These are phyloP conservation scores for Crithidia brevicula DNA, from an alignment of 208 protist species.

Conservation along the genomic window DNA sequence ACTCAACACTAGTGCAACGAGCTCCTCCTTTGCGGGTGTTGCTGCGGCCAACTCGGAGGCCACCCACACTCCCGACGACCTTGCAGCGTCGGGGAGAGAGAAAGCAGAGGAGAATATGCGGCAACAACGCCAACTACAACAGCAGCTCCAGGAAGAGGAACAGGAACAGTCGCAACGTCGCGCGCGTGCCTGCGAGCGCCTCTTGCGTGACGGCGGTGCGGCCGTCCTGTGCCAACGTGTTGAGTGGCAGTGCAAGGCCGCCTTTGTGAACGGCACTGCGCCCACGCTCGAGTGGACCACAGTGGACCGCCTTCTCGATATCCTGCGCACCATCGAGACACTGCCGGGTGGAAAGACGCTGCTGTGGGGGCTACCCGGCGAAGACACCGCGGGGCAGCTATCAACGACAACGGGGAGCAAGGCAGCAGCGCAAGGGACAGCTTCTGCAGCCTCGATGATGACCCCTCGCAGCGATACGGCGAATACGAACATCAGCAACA, in stretches of 20 bases:
- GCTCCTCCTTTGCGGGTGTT: too few species aligned
- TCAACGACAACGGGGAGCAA: background rate
- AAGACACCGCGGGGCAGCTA: background rate
- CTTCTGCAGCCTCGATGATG: background rate
- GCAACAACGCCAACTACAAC: background rate
- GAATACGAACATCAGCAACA: background rate
- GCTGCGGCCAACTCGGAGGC: too few species aligned
- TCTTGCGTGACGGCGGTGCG: slow-evolving; percentile 59
- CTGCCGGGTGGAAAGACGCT: slow-evolving; percentile 11
- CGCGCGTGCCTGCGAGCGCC: slow-evolving; percentile 39
- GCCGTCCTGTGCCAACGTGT: slow-evolving; percentile 29
- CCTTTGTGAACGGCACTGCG: slow-evolving; percentile 43
- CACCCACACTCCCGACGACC: too few species aligned
- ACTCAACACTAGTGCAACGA: too few species aligned
- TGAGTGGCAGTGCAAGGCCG: slow-evolving; percentile 43
- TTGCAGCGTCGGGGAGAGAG: too few species aligned
- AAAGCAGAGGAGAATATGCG: background rate
- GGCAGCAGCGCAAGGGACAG: background rate
- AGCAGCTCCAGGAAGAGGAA: background rate
- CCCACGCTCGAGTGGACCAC: slow-evolving; percentile 54
- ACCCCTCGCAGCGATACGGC: slow-evolving; percentile 2
- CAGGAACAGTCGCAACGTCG: slow-evolving; percentile 26
- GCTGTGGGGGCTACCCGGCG: slow-evolving; percentile 25
- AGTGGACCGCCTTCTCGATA: slow-evolving; percentile 59
- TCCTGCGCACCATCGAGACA: slow-evolving; percentile 37